phyloP scores from a whole-genome alignment of 257 asterid species.

The Solanum tacnaense region DNA sequence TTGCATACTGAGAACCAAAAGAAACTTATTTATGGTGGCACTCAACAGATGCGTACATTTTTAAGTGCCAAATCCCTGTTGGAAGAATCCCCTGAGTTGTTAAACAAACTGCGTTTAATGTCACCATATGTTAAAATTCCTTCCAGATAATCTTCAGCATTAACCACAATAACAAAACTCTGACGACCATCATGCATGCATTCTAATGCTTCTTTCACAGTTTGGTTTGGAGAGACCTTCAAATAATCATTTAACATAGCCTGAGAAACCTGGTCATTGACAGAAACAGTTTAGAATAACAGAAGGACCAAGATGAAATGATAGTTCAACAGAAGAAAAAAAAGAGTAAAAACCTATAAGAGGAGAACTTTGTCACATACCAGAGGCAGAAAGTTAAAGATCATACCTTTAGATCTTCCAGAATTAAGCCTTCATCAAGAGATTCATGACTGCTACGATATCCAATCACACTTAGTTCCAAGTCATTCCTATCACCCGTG shows the following conservation, averaged over 20 bases:
- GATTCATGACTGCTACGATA: slow-evolving; percentile 25
- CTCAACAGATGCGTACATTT: slow-evolving; percentile 40
- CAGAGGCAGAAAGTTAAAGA: not conserved
- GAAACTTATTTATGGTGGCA: not conserved
- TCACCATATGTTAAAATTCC: slow-evolving; percentile 89
- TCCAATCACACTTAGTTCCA: slow-evolving; percentile 58
- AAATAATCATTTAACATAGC: slow-evolving; percentile 59
- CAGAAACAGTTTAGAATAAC: not conserved
- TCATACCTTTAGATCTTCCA: slow-evolving; percentile 71
- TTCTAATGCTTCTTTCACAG: slow-evolving; percentile 57
- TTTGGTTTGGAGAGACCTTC: slow-evolving; percentile 48
- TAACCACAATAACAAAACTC: slow-evolving; percentile 64
- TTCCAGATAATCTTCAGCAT: slow-evolving; percentile 58
- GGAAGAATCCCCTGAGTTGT: slow-evolving; percentile 34
- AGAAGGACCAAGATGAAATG: not conserved
- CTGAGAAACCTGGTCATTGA: slow-evolving; percentile 58
- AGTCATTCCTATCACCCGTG: slow-evolving; percentile 35
- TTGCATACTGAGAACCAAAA: not conserved
- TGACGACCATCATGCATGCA: slow-evolving; percentile 62
- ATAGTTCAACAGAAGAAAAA: not conserved
- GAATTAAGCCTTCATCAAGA: slow-evolving; percentile 43
- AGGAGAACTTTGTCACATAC: not conserved
- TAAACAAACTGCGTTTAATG: slow-evolving; percentile 43
- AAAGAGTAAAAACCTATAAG: not conserved
- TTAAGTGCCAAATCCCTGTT: slow-evolving; percentile 19